Evolutionary conservation across 2,329 filamentous ascomycete genomes (phyloP).

Genomic region (Sclerotinia spermophila): DNA sequence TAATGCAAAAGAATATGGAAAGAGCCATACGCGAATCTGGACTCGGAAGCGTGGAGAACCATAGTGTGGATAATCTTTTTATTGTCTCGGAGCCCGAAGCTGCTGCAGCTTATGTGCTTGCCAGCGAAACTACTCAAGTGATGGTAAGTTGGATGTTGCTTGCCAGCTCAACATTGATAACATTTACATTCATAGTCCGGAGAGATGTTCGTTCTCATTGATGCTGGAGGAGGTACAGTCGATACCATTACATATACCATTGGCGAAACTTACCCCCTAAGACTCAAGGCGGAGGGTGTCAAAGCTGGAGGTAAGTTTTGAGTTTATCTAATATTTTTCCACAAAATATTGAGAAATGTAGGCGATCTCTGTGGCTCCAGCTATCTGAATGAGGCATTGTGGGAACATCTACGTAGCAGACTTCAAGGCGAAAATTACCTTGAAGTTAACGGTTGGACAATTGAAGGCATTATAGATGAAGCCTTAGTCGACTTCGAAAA

Average conservation of each 20-base stretch:
- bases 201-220: slow-evolving; percentile 29
- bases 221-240: slow-evolving; percentile 34
- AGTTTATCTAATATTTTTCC: not conserved
- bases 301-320: slow-evolving; percentile 19
- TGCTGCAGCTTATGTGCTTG: slow-evolving; percentile 31
- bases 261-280: slow-evolving; percentile 26
- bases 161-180: not conserved
- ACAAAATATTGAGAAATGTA: not conserved
- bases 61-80: no score
- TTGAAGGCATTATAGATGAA: no score
- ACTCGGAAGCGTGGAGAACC: slow-evolving; percentile 17
- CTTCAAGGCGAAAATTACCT: no score
- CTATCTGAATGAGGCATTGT: slow-evolving; percentile 24
- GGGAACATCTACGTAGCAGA: no score
- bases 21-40: no score
- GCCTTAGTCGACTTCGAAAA: no score
- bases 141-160: slow-evolving; percentile 1
- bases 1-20: slow-evolving; percentile 17
- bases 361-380: slow-evolving; percentile 22
- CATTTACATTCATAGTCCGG: slow-evolving; percentile 19
- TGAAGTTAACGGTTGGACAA: no score
- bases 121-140: slow-evolving; percentile 11
- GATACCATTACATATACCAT: slow-evolving; percentile 31
- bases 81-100: slow-evolving; percentile 35
- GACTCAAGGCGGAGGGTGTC: slow-evolving; percentile 26